Evolutionary conservation across 2,329 filamentous ascomycete genomes (phyloP).

Genomic region (Fusarium sp.): DNA sequence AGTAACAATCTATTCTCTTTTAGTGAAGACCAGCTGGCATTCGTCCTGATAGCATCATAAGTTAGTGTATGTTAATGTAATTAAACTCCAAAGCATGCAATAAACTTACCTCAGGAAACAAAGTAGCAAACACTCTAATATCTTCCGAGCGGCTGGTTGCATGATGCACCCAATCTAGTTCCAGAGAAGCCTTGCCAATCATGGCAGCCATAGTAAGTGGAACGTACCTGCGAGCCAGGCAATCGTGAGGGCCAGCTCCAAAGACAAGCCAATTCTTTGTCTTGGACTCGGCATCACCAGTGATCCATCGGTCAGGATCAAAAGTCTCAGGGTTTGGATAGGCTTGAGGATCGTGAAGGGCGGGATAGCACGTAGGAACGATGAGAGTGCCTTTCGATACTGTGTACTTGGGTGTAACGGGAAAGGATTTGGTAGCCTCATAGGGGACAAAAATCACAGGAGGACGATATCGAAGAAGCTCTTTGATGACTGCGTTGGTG

Average conservation of each 20-base stretch:
- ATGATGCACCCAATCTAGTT: constrained; percentile 60
- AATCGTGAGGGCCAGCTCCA: constrained; percentile 59
- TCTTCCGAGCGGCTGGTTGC: constrained; percentile 58
- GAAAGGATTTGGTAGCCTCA: constrained; percentile 56
- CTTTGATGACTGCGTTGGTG: constrained; percentile 62
- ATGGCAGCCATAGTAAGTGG: constrained; percentile 59
- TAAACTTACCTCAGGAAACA: constrained; percentile 57
- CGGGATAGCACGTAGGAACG: constrained; percentile 60
- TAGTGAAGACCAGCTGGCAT: constrained; percentile 16
- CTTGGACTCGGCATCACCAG: constrained; percentile 58
- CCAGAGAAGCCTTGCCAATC: constrained; percentile 60
- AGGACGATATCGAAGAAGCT: constrained; percentile 59
- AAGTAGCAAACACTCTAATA: constrained; percentile 58
- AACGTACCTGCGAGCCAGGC: constrained; percentile 58
- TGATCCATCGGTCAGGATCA: constrained; percentile 61
- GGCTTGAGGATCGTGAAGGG: constrained; percentile 57
- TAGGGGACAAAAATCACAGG: constrained; percentile 65
- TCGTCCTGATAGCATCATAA: neutral
- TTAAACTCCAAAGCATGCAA: neutral
- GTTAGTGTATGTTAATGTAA: neutral
- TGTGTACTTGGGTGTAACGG: constrained; percentile 57
- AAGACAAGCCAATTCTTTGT: constrained; percentile 64
- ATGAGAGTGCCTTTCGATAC: constrained; percentile 59
- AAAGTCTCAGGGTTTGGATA: constrained; percentile 58
- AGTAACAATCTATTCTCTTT: neutral